Base-by-base conservation (phyloP, 306 rosid species). In the Casuarina cunninghamiana region DNA sequence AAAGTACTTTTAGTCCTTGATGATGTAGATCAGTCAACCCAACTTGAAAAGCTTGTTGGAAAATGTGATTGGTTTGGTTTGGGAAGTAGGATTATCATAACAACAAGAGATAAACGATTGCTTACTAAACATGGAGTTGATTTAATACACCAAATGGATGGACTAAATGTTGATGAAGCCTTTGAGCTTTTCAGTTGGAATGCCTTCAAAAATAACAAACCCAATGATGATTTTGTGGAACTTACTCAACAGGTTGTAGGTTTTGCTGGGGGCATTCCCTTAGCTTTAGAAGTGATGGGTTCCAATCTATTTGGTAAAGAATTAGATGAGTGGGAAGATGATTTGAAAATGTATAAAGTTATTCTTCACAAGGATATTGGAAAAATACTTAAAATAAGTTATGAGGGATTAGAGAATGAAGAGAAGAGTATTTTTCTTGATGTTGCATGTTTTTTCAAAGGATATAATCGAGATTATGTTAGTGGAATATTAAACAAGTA, bases 271-370 rank as follows among this genome's bases (percentile, higher is more conserved):
- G 81, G 89, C 12, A 39, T 74, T 83, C 89, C 89, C 5, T 39
- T 72, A n/a, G 79, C 65, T 46, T 75, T 86, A 32, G 39, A 53
- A 74, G 81, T 83, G 75, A 77, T 86, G 66, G 90, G 88, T 6
- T 54, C 53, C 5, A 15, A 75, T 15, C 78, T 87, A 41, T 12
- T 6, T n/a, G 49, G 5, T 0, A 84, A 49, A 62, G 5, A 16
- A 38, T 19, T 3, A n/a, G 26, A 66, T 49, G 46, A 46, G n/a
- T 87, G 87, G 90, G 55, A 68, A 19, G 46, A 46, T 51, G 50
- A 1, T 9, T 51, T 87, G 55, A 15, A 50, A 4, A 81, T 61
- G 68, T 53, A 77, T 1, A 6, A 72, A 75, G 69, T 53, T 10
- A 0, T 21, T 41, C 87, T 53, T 0, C 0, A 53, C 7, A 16